Base-by-base conservation (phyloP, 306 rosid species). In the Oemleria cerasiformis region DNA sequence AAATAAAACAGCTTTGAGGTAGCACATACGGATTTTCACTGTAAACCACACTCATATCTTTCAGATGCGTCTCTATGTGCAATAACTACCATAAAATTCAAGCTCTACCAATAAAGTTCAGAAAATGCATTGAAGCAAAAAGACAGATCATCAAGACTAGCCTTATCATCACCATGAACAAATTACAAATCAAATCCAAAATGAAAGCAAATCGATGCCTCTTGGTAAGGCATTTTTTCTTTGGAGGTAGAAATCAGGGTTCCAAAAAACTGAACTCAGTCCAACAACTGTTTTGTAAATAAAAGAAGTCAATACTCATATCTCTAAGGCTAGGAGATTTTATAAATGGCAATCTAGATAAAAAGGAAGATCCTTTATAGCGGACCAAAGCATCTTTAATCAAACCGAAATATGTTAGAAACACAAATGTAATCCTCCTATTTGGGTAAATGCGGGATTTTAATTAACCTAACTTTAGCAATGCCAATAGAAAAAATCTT, bases 11-110 rank as follows among this genome's bases (percentile, higher is more conserved):
- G 42, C 69, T 66, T 47, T 8, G 63, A 77, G 60, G 67, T 59
- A 75, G 73, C 62, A 54, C 57, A 63, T 63, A 3, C 65, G 62
- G 72, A 70, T 40, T 76, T 58, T 72, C 61, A 72, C 77, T 72
- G 34, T 58, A 38, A 75, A 20, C 25, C 61, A 73, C 58, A 40
- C 58, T 7, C 19, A 39, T 48, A 71, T 67, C 74, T 23, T 30
- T 54, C 54, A 76, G 66, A 69, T 55, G 63, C 34, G 42, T n/a
- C 39, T 49, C 17, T 40, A 49, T 5, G 40, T 20, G 40, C 61
- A 74, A 43, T 43, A 13, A 77, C 41, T 68, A 71, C 45, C 25
- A 67, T 60, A 66, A 61, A 36, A 16, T 57, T 74, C 70, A 72
- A 67, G 56, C 63, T 59, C 71, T 70, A 40, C 79, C 64, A 83